Evolutionary conservation across 495 filamentous ascomycete genomes (phyloP).

Genomic region (Podospora tetraspora): DNA sequence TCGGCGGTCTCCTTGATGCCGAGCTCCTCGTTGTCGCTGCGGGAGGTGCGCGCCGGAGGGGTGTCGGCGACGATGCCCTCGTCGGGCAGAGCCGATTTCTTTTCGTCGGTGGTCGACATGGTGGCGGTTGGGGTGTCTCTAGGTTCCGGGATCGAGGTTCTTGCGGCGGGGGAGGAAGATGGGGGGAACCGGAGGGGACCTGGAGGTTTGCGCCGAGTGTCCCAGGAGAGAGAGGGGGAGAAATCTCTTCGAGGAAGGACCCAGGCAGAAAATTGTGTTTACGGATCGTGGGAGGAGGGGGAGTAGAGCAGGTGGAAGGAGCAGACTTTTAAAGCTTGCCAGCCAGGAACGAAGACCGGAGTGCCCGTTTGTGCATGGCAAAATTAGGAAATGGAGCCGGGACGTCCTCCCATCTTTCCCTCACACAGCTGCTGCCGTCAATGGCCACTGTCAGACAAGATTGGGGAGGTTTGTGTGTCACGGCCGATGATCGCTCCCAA

Average conservation of each 20-base stretch:
- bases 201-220: neutral
- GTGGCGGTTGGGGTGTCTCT: neutral
- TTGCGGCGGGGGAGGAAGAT: neutral
- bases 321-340: neutral
- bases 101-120: neutral
- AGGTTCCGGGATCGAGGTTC: neutral
- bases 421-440: neutral
- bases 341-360: neutral
- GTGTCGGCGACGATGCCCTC: neutral
- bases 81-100: neutral
- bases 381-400: neutral
- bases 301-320: neutral
- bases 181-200: neutral
- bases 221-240: neutral
- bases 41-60: neutral
- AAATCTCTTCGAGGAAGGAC: neutral
- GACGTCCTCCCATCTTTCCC: neutral
- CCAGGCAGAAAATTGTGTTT: neutral
- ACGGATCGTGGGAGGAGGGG: neutral
- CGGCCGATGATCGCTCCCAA: neutral
- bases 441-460: neutral
- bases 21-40: constrained; percentile 3
- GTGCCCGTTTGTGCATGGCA: neutral
- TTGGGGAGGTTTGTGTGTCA: neutral
- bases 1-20: neutral